Conservation (phyloP, 2,329 filamentous ascomycete genomes). For the Gaeumannomyces sp. region DNA sequence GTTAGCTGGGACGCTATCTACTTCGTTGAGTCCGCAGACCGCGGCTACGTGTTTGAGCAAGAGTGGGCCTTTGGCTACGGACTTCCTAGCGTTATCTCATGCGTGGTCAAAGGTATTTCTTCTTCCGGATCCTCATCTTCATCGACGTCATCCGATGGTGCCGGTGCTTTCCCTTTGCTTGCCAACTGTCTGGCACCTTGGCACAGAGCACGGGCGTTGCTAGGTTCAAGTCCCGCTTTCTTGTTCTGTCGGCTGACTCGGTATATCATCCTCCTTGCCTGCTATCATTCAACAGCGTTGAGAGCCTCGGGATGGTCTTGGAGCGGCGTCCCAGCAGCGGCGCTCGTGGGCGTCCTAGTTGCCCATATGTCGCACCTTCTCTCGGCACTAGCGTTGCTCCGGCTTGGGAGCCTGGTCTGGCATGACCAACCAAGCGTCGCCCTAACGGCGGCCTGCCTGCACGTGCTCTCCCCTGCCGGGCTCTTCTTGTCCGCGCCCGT, state of each 20-base stretch:
- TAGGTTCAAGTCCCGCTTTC: background rate
- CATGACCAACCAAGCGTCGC: constrained; percentile 35
- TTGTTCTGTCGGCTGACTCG: background rate
- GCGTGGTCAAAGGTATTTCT: constrained; percentile 25
- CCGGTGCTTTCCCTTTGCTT: background rate
- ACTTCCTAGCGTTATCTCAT: constrained; percentile 37
- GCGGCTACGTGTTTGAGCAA: constrained; percentile 69
- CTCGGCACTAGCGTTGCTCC: constrained; percentile 43
- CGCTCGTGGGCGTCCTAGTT: constrained; percentile 55
- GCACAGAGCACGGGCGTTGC: background rate
- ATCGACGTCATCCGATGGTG: background rate
- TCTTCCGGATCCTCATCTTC: background rate
- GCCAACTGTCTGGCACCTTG: background rate
- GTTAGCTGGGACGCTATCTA: constrained; percentile 80
- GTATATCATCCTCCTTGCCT: background rate
- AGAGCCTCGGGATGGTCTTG: constrained; percentile 1
- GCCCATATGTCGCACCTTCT: constrained; percentile 71
- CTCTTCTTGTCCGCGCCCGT: constrained; percentile 86
- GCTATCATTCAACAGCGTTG: constrained; percentile 9
- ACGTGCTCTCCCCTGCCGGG: constrained; percentile 81
- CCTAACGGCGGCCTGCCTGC: constrained; percentile 64
- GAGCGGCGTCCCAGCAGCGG: constrained; percentile 12
- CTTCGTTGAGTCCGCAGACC: constrained; percentile 55
- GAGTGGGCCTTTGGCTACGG: constrained; percentile 72
- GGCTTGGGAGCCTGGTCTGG: constrained; percentile 16